Evolutionary conservation across 345 rosid species (phyloP), one percentile per base, ranked within the genome.

Genomic region (Ceriops zippeliana): DNA sequence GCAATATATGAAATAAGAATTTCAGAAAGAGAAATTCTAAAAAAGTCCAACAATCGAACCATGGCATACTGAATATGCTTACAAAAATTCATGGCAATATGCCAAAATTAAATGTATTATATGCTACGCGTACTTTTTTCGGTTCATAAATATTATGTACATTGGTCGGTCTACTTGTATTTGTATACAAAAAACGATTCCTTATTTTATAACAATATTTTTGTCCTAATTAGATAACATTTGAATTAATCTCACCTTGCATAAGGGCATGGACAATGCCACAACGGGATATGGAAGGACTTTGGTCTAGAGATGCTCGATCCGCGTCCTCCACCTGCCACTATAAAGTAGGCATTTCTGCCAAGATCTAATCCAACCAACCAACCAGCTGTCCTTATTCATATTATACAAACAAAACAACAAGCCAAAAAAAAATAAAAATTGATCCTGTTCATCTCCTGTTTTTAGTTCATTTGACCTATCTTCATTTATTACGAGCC

Each of bases 321-420:
- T 22, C 32, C 54, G 30, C 30, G 15, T 38, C 47, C 71, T 70
- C 76, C 76, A 70, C 68, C 72, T 78, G 69, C 73, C 76, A 72
- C 69, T 66, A 73, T 77, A 58, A 60, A 63, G 58, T 3, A 47
- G 54, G 62, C 56, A 52, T 22, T 61, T 32, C 70, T 32, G 61
- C 62, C 68, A 52, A 52, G 51, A 54, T 67, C 76, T 21, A 73
- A 73, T 66, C 76, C 72, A 47, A 47, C 75, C 75, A 64, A 64
- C 69, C 66, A 35, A 51, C 72, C 71, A 67, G 24, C 66, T 79
- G 84, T 78, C 84, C 30, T 66, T 68, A 75, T 76, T 60, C 76
- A 46, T 68, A 27, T 65, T 34, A 52, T 37, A 6, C 30, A 54
- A 9, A 1, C 47, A 38, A 38, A 38, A 38, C 11, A 2, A 38